Base-by-base conservation (phyloP, 2,329 filamentous ascomycete genomes). In the Penicillium hesseltinei region DNA sequence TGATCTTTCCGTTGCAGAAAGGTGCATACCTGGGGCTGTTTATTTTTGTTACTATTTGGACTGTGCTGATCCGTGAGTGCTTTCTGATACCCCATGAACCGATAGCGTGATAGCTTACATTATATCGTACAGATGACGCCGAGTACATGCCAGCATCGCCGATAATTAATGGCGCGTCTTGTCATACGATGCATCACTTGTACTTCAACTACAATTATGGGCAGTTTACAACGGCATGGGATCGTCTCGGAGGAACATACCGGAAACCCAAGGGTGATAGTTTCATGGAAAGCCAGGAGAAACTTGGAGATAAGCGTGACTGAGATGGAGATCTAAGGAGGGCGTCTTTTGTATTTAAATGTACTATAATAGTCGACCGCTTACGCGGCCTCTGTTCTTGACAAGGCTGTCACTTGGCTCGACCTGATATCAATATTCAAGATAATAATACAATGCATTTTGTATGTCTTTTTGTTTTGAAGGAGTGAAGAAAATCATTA, bases 1-100 rank as follows among this genome's bases (percentile, higher is more conserved):
- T 96, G 75, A 71, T 97, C 64, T 94, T 97, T 75, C 93, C 93
- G 0, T 82, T 97, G 48, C 91, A 96, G 75, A 97, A 97, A 78
- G 84, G 89, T 72, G 89, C 91, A 13, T 96, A 92, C 70, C 84
- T 97, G 47, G 82, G 81, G 2, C 84, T 96, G 39, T 97, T 97
- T 77, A 78, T 88, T 65, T 94, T 96, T 71, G 90, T 97, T 77
- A 96, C 97, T 76, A 84, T 97, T 76, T 97, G 93, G 93, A 96
- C 92, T 38, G 90, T 97, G 66, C 82, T 96, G 77, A 97, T 97
- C 70, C 86, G 66, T 69, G 47, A 69, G 71, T 67, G 23, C 27
- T 19, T 1, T 19, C 2, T 11, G 8, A 6, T 45, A 15, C 25
- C 1, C 19, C 1, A 13, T 33, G 50, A 13, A 15, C 10, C 2